Conservation (phyloP, 441 rosid genomes). For the Isatis lusitanica region DNA sequence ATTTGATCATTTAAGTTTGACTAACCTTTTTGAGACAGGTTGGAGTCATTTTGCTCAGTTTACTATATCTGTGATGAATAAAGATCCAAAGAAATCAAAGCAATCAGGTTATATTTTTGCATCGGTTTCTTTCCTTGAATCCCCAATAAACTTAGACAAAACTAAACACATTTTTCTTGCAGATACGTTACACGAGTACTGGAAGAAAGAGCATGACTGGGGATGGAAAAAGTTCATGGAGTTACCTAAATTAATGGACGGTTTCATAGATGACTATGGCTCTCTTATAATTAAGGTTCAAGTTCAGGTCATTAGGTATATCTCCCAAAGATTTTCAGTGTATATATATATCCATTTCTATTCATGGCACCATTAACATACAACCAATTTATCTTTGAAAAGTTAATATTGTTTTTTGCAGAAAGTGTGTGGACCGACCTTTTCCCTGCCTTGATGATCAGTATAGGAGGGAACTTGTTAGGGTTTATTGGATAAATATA, state of each 20-base stretch:
- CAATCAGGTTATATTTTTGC: too few relatives aligned
- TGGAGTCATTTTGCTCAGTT: too few relatives aligned
- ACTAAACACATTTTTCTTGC: too few relatives aligned
- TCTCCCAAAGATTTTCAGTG: neutral
- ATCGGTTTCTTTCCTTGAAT: too few relatives aligned
- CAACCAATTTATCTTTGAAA: neutral
- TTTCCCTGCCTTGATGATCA: conserved; percentile 85
- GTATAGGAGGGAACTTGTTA: conserved; percentile 85
- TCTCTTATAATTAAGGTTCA: conserved; percentile 75
- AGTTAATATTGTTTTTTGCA: conserved; percentile 28
- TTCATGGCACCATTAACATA: neutral
- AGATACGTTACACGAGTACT: conserved; percentile 62
- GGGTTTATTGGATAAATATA: conserved; percentile 71
- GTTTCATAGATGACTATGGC: conserved; percentile 75
- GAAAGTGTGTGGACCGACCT: conserved; percentile 80
- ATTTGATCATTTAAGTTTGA: too few relatives aligned
- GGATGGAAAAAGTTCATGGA: neutral
- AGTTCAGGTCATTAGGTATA: conserved; percentile 89
- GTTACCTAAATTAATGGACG: conserved; percentile 55
- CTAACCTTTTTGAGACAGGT: too few relatives aligned
- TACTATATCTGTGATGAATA: too few relatives aligned
- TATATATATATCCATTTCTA: conserved; percentile 27
- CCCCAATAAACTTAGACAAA: too few relatives aligned
- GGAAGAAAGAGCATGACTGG: conserved; percentile 9
- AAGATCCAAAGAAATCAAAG: too few relatives aligned